Conservation (phyloP, 2,329 filamentous ascomycete species). For the Sclerotinia borealis region DNA sequence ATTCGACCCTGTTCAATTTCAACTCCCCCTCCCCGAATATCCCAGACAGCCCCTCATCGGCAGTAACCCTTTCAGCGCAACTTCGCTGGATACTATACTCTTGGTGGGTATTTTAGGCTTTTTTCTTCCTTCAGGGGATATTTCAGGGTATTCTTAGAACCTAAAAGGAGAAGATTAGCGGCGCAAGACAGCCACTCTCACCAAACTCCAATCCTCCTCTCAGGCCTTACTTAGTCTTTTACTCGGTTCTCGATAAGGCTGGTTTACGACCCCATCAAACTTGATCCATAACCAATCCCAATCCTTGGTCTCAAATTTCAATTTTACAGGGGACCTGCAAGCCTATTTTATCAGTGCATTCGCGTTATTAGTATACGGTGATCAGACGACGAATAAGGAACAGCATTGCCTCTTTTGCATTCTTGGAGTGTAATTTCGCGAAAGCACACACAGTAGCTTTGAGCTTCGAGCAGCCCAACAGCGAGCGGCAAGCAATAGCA, state of each 20-base stretch:
- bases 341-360: neutral
- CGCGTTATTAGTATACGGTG: neutral
- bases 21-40: neutral
- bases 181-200: neutral
- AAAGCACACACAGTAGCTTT: neutral
- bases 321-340: neutral
- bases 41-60: neutral
- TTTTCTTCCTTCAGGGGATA: neutral
- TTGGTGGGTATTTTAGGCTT: neutral
- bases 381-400: neutral
- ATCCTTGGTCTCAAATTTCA: neutral
- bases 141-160: neutral
- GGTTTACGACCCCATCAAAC: neutral
- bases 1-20: slow-evolving; percentile 1
- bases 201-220: neutral
- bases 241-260: neutral
- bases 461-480: neutral
- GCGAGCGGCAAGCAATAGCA: too few relatives aligned
- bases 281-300: neutral
- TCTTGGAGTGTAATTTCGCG: slow-evolving; percentile 2
- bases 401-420: neutral
- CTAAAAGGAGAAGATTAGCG: neutral
- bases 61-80: neutral
- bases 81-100: neutral
- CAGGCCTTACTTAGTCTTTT: neutral